These are phyloP conservation scores for Cryptococcus sp. DNA, from an alignment of 1,284 basidiomycete genomes.

Conservation along the genomic window DNA sequence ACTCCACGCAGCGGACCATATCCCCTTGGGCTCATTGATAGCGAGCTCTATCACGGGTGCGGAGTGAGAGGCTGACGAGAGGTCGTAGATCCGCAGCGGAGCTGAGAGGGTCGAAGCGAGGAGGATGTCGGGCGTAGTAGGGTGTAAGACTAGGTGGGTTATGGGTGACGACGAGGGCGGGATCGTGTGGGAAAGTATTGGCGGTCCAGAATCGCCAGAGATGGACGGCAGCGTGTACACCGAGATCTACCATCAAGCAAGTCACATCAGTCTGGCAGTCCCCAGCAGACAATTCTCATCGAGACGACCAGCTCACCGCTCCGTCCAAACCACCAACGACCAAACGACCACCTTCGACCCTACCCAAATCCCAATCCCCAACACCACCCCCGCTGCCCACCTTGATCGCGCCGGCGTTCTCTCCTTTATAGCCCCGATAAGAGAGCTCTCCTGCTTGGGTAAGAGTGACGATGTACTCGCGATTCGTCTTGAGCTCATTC, in stretches of 20 bases:
- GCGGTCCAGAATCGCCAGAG: background rate
- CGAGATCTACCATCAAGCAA: slow-evolving; percentile 15
- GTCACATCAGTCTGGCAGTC: background rate
- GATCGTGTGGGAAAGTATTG: slow-evolving; percentile 15
- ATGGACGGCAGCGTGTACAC: slow-evolving; percentile 20
- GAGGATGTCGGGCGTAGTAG: slow-evolving; percentile 49
- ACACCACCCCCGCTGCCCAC: slow-evolving; percentile 37
- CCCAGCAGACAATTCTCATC: too few species aligned
- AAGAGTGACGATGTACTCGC: slow-evolving; percentile 39
- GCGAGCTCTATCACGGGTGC: slow-evolving; percentile 24
- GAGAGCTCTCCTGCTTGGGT: slow-evolving; percentile 36
- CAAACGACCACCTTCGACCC: slow-evolving; percentile 36
- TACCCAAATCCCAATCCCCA: slow-evolving; percentile 46
- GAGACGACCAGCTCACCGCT: slow-evolving; percentile 37
- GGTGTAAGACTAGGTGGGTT: slow-evolving; percentile 50
- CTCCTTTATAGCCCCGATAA: slow-evolving; percentile 27
- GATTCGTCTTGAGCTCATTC: slow-evolving; percentile 40
- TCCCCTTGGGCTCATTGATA: slow-evolving; percentile 34
- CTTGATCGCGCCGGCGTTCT: slow-evolving; percentile 26
- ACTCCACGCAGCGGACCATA: slow-evolving; percentile 51
- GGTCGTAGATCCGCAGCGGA: slow-evolving; percentile 47
- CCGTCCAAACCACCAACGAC: slow-evolving; percentile 39
- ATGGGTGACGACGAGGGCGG: slow-evolving; percentile 30
- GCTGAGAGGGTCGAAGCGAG: slow-evolving; percentile 31
- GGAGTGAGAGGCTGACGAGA: slow-evolving; percentile 19